These are phyloP conservation scores for Pythium vanterpoolii DNA, from an alignment of 352 stramenopile species.

Conservation along the genomic window DNA sequence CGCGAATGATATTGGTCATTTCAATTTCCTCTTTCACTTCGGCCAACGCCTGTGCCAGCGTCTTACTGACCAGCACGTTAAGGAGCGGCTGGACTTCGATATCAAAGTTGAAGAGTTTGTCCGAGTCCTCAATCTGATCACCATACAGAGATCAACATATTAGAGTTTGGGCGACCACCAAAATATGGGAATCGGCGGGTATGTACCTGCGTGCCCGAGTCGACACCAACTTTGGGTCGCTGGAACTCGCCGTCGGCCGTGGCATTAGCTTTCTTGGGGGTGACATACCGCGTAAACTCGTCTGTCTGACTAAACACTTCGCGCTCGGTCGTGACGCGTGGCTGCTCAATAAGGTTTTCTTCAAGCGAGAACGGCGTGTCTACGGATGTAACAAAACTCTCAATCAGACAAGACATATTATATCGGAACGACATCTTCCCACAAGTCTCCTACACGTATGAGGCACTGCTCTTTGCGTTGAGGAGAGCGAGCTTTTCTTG, in stretches of 20 bases:
- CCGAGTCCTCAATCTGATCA: slow-evolving; percentile 61
- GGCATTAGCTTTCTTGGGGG: slow-evolving; percentile 29
- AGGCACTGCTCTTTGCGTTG: slow-evolving; percentile 26
- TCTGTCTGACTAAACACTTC: slow-evolving; percentile 69
- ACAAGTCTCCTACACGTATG: slow-evolving; percentile 32
- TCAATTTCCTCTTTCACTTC: slow-evolving; percentile 81
- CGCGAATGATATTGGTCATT: slow-evolving; percentile 39
- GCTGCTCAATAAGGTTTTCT: slow-evolving; percentile 63
- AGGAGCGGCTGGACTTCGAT: slow-evolving; percentile 70
- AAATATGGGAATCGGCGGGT: neutral
- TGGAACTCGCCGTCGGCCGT: slow-evolving; percentile 50
- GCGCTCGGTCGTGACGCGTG: slow-evolving; percentile 26
- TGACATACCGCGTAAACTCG: slow-evolving; percentile 43
- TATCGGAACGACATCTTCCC: neutral
- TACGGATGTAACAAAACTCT: slow-evolving; percentile 7
- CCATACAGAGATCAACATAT: neutral
- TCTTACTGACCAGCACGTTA: slow-evolving; percentile 79
- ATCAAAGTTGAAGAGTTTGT: slow-evolving; percentile 82
- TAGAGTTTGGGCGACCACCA: neutral
- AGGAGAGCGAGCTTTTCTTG: slow-evolving; percentile 36
- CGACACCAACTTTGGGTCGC: slow-evolving; percentile 67
- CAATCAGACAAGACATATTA: neutral
- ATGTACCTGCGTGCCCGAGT: slow-evolving; percentile 61
- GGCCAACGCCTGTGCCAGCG: slow-evolving; percentile 64
- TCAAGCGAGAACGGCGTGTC: slow-evolving; percentile 57